A percentile compares a stretch with the other conserved stretches of the same genome.
phyloP scores from a whole-genome alignment of 176 grass and related monocot species.

The Eragrostis nindensis region DNA sequence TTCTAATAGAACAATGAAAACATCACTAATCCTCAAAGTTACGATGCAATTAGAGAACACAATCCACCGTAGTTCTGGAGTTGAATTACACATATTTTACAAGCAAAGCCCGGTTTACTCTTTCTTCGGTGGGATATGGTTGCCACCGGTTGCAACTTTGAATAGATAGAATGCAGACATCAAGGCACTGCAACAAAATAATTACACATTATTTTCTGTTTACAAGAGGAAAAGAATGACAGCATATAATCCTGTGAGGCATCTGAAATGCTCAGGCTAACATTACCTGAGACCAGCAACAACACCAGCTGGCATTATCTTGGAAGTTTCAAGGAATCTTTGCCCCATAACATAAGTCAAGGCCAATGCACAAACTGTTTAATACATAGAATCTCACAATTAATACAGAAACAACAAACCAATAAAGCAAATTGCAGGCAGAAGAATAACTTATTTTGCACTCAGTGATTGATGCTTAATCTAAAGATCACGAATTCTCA shows the following conservation, averaged over 20 bases:
- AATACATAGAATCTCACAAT: conserved; percentile 28
- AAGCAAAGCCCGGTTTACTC: conserved; percentile 48
- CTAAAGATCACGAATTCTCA: neutral
- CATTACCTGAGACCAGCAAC: conserved; percentile 81
- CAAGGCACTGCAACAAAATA: conserved; percentile 53
- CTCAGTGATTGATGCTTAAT: neutral
- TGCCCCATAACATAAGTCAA: conserved; percentile 86
- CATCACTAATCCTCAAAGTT: conserved; percentile 3
- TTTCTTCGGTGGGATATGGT: conserved; percentile 79
- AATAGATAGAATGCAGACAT: conserved; percentile 82
- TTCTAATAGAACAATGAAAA: conserved; percentile 17
- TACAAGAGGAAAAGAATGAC: neutral
- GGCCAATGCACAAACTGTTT: conserved; percentile 72
- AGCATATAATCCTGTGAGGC: conserved; percentile 6
- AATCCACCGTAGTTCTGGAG: neutral
- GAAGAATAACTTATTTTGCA: neutral
- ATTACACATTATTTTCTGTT: conserved; percentile 1
- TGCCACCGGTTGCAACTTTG: conserved; percentile 84
- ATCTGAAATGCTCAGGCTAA: neutral
- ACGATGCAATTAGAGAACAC: conserved; percentile 9
- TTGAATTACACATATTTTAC: conserved; percentile 31
- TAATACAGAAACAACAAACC: conserved; percentile 9
- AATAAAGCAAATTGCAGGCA: conserved; percentile 14
- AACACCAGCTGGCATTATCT: conserved; percentile 92
- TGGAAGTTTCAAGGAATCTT: conserved; percentile 86